Percentiles rank a stretch among this genome's conserved stretches.
These are phyloP conservation scores for Penicillium riverlandense DNA, from an alignment of 495 filamentous ascomycete genomes.

Conservation along the genomic window DNA sequence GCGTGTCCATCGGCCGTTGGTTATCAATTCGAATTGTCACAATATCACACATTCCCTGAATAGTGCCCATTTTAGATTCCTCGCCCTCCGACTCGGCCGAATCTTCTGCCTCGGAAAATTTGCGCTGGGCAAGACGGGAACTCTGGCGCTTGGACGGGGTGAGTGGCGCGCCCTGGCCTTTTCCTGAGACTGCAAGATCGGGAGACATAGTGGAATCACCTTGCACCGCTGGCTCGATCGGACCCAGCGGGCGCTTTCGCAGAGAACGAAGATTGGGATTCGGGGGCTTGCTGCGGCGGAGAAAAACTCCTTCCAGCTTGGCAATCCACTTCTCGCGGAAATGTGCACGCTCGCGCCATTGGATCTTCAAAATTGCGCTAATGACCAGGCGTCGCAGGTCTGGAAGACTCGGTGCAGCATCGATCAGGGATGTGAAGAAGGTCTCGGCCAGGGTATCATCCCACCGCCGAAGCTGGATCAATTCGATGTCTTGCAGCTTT, in stretches of 20 bases:
- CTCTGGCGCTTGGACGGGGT: conserved; percentile 35
- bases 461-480: conserved; percentile 70
- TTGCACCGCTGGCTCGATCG: neutral
- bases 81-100: conserved; percentile 7
- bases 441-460: conserved; percentile 52
- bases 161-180: conserved; percentile 7
- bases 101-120: conserved; percentile 13
- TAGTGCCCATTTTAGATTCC: conserved; percentile 16
- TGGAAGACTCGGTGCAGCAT: conserved; percentile 54
- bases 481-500: conserved; percentile 59
- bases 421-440: conserved; percentile 69
- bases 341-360: conserved; percentile 69
- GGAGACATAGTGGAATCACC: neutral
- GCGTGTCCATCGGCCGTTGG: conserved; percentile 65
- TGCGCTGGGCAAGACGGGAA: conserved; percentile 28
- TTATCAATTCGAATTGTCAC: conserved; percentile 83
- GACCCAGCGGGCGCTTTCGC: conserved; percentile 5
- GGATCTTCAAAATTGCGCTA: conserved; percentile 63
- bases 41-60: conserved; percentile 73
- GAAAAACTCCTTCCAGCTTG: conserved; percentile 56
- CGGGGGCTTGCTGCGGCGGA: conserved; percentile 47
- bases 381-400: conserved; percentile 61
- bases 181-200: conserved; percentile 2
- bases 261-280: conserved; percentile 25
- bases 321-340: conserved; percentile 68